A percentile compares a stretch with the other conserved stretches of the same genome.
These are phyloP conservation scores for Hymenoscyphus scutula DNA, from an alignment of 2,329 filamentous ascomycete genomes.

Conservation along the genomic window DNA sequence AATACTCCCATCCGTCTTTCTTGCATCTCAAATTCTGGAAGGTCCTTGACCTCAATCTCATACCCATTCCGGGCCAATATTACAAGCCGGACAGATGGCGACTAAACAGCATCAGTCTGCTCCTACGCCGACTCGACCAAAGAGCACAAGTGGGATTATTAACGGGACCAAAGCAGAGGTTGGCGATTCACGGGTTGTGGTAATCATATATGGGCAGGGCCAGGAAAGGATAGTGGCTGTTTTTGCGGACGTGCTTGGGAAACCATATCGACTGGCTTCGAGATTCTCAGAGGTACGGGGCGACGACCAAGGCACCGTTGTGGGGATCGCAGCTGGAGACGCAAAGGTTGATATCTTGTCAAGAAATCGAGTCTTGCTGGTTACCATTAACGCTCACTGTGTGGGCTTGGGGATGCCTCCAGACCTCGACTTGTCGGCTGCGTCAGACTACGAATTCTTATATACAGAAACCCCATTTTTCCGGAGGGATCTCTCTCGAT, in stretches of 20 bases:
- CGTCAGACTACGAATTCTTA: slow-evolving; percentile 83
- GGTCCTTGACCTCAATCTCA: not conserved
- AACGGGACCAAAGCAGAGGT: slow-evolving; percentile 34
- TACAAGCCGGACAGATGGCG: slow-evolving; percentile 34
- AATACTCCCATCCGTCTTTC: not conserved
- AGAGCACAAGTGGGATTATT: slow-evolving; percentile 38
- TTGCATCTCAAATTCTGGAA: not conserved
- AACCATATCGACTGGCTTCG: slow-evolving; percentile 61
- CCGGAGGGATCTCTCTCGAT: slow-evolving; percentile 73
- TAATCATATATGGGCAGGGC: slow-evolving; percentile 67
- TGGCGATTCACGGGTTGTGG: slow-evolving; percentile 58
- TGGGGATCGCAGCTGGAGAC: slow-evolving; percentile 60
- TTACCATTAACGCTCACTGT: slow-evolving; percentile 75
- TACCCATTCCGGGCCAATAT: not conserved
- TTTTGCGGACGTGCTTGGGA: slow-evolving; percentile 77
- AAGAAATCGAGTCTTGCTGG: slow-evolving; percentile 57
- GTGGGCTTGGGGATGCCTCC: slow-evolving; percentile 68
- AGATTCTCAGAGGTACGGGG: slow-evolving; percentile 53
- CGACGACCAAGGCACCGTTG: slow-evolving; percentile 61
- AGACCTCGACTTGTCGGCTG: slow-evolving; percentile 61
- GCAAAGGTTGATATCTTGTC: slow-evolving; percentile 56
- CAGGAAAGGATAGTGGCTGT: slow-evolving; percentile 73
- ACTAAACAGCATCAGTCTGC: slow-evolving; percentile 48
- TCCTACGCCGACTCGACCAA: slow-evolving; percentile 49
- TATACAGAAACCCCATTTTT: slow-evolving; percentile 73